phyloP scores from a whole-genome alignment of 2,329 filamentous ascomycete species.

The Neonectria faginata region DNA sequence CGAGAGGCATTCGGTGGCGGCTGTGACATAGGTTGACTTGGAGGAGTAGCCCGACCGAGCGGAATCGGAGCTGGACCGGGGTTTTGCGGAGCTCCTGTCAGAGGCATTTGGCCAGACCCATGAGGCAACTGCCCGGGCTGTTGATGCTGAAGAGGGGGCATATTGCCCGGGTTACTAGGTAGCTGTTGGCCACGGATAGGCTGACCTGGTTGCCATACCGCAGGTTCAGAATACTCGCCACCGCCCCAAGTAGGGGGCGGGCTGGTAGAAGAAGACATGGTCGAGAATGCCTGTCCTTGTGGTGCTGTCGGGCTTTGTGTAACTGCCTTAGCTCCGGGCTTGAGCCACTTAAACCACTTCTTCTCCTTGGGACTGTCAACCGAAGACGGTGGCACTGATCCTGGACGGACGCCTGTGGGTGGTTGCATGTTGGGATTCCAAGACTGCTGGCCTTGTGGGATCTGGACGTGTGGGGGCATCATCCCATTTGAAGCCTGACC shows the following conservation, averaged over 20 bases:
- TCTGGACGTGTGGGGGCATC: conserved; percentile 21
- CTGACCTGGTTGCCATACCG: conserved; percentile 41
- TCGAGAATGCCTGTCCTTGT: conserved; percentile 18
- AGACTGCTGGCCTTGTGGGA: conserved; percentile 28
- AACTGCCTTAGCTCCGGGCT: conserved; percentile 40
- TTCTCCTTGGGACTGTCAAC: conserved; percentile 40
- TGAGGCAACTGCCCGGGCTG: conserved; percentile 8
- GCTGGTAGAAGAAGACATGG: conserved; percentile 21
- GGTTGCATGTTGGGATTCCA: conserved; percentile 37
- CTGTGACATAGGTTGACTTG: conserved; percentile 9
- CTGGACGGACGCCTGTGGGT: conserved; percentile 29
- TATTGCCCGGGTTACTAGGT: background rate
- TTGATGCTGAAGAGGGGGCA: conserved; percentile 4
- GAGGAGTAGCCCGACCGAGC: background rate
- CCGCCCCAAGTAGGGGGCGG: conserved; percentile 35
- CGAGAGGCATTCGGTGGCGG: conserved; percentile 7
- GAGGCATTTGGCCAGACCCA: background rate
- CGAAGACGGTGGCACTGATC: conserved; percentile 34
- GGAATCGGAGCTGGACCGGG: background rate
- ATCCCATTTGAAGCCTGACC: conserved; percentile 18
- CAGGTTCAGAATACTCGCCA: conserved; percentile 37
- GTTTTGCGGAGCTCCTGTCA: background rate
- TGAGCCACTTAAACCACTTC: conserved; percentile 45
- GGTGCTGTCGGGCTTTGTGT: conserved; percentile 35
- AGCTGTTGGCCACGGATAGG: conserved; percentile 13